Percentiles rank a stretch among this genome's conserved stretches.
These are phyloP conservation scores for Pyrenophora tritici-repentis DNA, from an alignment of 2,329 filamentous ascomycete genomes.

Conservation along the genomic window DNA sequence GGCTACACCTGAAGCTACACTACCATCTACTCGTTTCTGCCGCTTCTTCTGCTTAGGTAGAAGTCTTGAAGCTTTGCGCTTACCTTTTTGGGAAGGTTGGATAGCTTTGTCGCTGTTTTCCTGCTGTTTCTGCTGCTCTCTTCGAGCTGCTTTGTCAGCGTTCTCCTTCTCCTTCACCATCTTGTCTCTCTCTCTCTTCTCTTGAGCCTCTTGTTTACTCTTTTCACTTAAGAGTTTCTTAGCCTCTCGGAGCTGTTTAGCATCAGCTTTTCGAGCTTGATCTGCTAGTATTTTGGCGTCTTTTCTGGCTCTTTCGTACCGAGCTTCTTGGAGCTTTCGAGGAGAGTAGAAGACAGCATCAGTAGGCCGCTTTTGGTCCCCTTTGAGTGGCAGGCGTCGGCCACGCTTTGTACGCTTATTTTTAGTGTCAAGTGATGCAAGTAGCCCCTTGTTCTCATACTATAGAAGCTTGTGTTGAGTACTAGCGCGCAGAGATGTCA, in stretches of 20 bases:
- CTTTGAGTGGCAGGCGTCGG: neutral
- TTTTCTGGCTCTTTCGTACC: neutral
- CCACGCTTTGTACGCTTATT: slow-evolving; percentile 2
- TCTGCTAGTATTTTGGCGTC: neutral
- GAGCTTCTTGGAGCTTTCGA: neutral
- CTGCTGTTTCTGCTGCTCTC: neutral
- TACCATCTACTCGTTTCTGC: too few species aligned
- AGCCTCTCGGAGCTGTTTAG: neutral
- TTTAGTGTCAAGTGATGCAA: slow-evolving; percentile 2
- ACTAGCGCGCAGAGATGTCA: too few species aligned
- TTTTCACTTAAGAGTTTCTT: slow-evolving; percentile 1
- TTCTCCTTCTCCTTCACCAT: slow-evolving; percentile 1
- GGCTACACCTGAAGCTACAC: too few species aligned
- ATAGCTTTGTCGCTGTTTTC: neutral
- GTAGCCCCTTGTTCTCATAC: too few species aligned
- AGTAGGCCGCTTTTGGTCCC: neutral
- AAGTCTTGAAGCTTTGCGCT: neutral
- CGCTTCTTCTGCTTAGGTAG: too few species aligned
- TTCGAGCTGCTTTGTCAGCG: neutral
- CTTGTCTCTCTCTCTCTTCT: neutral
- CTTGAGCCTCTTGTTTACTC: too few species aligned
- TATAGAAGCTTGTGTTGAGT: too few species aligned
- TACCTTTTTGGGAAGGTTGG: neutral
- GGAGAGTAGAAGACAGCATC: slow-evolving; percentile 2
- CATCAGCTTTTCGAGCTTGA: neutral